These are phyloP conservation scores for Rhypophila decipiens DNA, from an alignment of 495 filamentous ascomycete genomes.

Conservation along the genomic window DNA sequence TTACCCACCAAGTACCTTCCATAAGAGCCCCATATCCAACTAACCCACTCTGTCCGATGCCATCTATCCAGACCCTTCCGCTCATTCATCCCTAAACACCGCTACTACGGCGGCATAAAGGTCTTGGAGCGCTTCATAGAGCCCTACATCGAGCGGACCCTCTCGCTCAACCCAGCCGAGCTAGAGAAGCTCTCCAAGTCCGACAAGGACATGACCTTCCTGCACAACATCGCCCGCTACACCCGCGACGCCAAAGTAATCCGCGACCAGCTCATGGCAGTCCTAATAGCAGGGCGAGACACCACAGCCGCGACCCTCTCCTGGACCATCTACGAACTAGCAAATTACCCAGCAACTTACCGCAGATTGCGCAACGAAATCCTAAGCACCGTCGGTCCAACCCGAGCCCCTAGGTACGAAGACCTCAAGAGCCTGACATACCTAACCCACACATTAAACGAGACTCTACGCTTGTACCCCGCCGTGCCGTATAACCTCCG, in stretches of 20 bases:
- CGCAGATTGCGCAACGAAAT: constrained; percentile 37
- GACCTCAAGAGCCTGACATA: constrained; percentile 33
- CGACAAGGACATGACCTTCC: constrained; percentile 38
- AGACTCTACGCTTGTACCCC: constrained; percentile 47
- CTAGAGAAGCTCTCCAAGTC: constrained; percentile 43
- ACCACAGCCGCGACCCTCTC: constrained; percentile 52
- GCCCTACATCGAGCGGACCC: constrained; percentile 45
- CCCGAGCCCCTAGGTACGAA: constrained; percentile 28
- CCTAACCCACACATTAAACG: constrained; percentile 35
- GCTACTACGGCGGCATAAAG: constrained; percentile 38
- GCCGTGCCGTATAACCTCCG: constrained; percentile 47
- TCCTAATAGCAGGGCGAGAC: constrained; percentile 57
- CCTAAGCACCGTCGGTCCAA: constrained; percentile 22
- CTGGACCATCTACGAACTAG: constrained; percentile 49
- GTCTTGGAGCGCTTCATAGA: constrained; percentile 45
- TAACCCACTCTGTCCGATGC: not conserved
- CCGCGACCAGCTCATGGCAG: constrained; percentile 52
- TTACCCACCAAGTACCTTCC: not conserved
- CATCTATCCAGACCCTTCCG: constrained; percentile 42
- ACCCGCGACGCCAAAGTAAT: constrained; percentile 43
- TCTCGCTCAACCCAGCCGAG: constrained; percentile 42
- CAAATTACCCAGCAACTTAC: constrained; percentile 44
- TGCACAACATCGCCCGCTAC: constrained; percentile 40
- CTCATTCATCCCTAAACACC: constrained; percentile 31
- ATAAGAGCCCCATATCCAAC: constrained; percentile 1